A percentile compares a stretch with the other conserved stretches of the same genome.
Conservation (phyloP, 805 yeast species). For the Yamadazyma takamatsuzukensis region DNA sequence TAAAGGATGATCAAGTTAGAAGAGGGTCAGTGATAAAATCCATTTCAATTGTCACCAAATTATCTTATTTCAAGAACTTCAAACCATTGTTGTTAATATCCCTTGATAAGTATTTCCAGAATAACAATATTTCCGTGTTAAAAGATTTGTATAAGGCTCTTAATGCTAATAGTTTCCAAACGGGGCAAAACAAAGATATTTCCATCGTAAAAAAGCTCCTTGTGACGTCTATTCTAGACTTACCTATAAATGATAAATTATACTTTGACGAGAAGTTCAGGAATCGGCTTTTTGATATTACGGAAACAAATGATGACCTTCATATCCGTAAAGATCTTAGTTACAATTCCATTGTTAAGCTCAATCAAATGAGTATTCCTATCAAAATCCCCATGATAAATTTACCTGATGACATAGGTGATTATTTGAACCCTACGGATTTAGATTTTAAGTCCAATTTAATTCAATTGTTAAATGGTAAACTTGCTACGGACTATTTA, state of each 20-base stretch:
- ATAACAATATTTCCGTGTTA: conserved; percentile 17
- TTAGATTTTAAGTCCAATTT: conserved; percentile 37
- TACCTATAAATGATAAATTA: conserved; percentile 39
- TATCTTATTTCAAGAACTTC: conserved; percentile 51
- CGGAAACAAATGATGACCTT: conserved; percentile 25
- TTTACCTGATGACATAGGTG: conserved; percentile 42
- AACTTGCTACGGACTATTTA: conserved; percentile 29
- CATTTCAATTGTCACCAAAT: conserved; percentile 53
- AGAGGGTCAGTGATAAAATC: conserved; percentile 63
- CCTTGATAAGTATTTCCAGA: conserved; percentile 43
- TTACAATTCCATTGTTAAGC: conserved; percentile 36
- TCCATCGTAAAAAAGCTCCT: conserved; percentile 34
- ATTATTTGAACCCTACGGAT: conserved; percentile 44
- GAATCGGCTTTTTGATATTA: conserved; percentile 26
- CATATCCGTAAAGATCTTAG: conserved; percentile 43
- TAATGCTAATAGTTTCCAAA: conserved; percentile 27
- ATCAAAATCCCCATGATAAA: conserved; percentile 39
- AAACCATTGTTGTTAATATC: conserved; percentile 55
- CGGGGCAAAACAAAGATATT: conserved; percentile 14
- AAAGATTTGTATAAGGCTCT: conserved; percentile 28
- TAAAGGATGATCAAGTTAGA: conserved; percentile 40
- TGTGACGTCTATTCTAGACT: conserved; percentile 40
- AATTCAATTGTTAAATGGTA: conserved; percentile 31
- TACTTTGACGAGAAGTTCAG: conserved; percentile 38
- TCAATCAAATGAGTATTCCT: conserved; percentile 42